A percentile compares a stretch with the other conserved stretches of the same genome.
These are phyloP conservation scores for Parietaria judaica DNA, from an alignment of 306 rosid species.

Conservation along the genomic window DNA sequence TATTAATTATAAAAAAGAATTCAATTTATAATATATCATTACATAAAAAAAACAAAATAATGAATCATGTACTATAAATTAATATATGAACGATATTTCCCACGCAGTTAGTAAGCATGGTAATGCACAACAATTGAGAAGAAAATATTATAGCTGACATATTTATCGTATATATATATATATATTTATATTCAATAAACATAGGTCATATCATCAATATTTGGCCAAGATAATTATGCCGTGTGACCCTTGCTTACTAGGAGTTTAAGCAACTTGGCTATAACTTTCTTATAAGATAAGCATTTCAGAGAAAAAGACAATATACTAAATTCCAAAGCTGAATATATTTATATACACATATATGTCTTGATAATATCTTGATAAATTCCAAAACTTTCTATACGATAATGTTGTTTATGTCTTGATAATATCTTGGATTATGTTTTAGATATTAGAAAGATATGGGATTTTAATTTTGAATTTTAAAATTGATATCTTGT, in stretches of 20 bases:
- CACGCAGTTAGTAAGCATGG: neutral
- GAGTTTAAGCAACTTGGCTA: neutral
- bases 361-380: too few species aligned
- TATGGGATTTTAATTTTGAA: too few species aligned
- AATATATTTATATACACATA: conserved; percentile 1
- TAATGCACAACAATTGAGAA: neutral
- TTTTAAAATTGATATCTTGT: too few species aligned
- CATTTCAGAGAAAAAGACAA: neutral
- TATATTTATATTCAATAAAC: neutral
- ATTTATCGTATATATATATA: neutral
- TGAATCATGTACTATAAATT: neutral
- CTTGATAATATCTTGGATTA: too few species aligned
- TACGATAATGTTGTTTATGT: too few species aligned
- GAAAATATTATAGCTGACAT: neutral
- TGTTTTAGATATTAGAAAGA: too few species aligned
- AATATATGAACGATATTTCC: neutral
- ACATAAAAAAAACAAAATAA: too few species aligned
- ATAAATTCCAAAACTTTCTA: too few species aligned
- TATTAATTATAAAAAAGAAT: too few species aligned
- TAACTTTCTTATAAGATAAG: neutral
- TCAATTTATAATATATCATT: too few species aligned
- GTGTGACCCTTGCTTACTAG: neutral
- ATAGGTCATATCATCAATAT: neutral
- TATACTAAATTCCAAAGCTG: conserved; percentile 1
- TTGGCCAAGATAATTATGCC: conserved; percentile 1